phyloP scores from a whole-genome alignment of 495 filamentous ascomycete genomes.

The Annulohypoxylon stygium region DNA sequence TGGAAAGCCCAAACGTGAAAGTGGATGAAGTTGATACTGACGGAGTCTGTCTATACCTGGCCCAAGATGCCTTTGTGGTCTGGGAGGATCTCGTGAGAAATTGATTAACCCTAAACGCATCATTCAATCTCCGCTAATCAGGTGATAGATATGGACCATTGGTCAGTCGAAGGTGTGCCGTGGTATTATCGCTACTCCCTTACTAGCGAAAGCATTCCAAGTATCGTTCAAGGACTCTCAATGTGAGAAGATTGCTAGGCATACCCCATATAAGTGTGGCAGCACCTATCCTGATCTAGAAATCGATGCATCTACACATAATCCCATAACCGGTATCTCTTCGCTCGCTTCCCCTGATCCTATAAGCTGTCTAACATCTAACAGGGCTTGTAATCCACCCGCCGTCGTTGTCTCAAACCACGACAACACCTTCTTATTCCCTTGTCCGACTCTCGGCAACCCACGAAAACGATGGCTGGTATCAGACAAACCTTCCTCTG shows the following conservation, averaged over 20 bases:
- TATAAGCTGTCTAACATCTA: not conserved
- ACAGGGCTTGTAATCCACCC: slow-evolving; percentile 61
- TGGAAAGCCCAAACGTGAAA: slow-evolving; percentile 44
- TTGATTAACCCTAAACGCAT: not conserved
- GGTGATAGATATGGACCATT: slow-evolving; percentile 54
- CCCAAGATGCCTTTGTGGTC: slow-evolving; percentile 60
- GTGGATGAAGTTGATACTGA: slow-evolving; percentile 49
- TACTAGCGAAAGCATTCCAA: slow-evolving; percentile 55
- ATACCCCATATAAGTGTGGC: slow-evolving; percentile 53
- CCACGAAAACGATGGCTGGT: slow-evolving; percentile 59
- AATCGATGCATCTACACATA: slow-evolving; percentile 37
- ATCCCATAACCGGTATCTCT: slow-evolving; percentile 60
- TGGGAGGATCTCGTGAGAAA: slow-evolving; percentile 60
- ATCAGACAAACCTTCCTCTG: slow-evolving; percentile 56
- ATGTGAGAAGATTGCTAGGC: slow-evolving; percentile 28
- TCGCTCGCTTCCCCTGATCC: not conserved
- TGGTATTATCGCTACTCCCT: slow-evolving; percentile 59
- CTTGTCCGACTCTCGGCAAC: slow-evolving; percentile 62
- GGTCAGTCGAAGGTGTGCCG: slow-evolving; percentile 51
- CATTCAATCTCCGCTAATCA: slow-evolving; percentile 31
- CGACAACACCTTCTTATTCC: slow-evolving; percentile 55
- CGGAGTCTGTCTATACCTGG: slow-evolving; percentile 59
- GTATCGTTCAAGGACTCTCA: slow-evolving; percentile 45
- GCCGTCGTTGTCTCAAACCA: slow-evolving; percentile 49
- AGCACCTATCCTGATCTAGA: slow-evolving; percentile 52